Percentiles rank a stretch among this genome's conserved stretches.
Conservation (phyloP, 148 eudicot species). For the Rhododendron kiyosumense region DNA sequence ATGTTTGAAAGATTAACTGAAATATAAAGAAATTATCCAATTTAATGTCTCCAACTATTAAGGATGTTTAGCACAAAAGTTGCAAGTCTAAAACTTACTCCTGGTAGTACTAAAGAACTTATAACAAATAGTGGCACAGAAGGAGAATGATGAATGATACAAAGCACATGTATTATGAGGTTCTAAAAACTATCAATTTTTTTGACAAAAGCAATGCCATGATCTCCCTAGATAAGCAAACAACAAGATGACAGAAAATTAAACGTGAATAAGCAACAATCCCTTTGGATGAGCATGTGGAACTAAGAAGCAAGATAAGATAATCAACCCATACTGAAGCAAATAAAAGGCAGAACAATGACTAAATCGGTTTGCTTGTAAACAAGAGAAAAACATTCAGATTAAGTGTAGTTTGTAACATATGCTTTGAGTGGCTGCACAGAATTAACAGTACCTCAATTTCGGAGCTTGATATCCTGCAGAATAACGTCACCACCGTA, state of each 20-base stretch:
- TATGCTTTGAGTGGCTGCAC: not conserved
- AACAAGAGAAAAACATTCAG: constrained; percentile 4
- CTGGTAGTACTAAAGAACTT: not conserved
- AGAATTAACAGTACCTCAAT: constrained; percentile 30
- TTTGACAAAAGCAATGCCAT: not conserved
- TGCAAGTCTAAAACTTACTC: not conserved
- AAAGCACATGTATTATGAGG: not conserved
- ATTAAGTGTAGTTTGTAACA: constrained; percentile 8
- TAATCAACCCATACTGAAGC: not conserved
- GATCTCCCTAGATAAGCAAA: not conserved
- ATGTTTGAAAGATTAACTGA: not conserved
- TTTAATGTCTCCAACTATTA: not conserved
- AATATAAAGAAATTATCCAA: not conserved
- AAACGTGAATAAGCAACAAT: not conserved
- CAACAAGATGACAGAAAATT: not conserved
- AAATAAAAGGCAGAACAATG: not conserved
- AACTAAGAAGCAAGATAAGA: not conserved
- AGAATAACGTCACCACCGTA: not conserved
- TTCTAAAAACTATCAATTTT: not conserved
- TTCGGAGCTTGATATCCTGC: constrained; percentile 62
- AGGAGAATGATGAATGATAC: not conserved
- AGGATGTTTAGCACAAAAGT: not conserved
- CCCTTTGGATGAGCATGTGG: not conserved
- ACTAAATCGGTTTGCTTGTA: not conserved
- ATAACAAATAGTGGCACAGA: not conserved